Conservation (phyloP, 768 basidiomycete species). For the Psilocybe sp. region DNA sequence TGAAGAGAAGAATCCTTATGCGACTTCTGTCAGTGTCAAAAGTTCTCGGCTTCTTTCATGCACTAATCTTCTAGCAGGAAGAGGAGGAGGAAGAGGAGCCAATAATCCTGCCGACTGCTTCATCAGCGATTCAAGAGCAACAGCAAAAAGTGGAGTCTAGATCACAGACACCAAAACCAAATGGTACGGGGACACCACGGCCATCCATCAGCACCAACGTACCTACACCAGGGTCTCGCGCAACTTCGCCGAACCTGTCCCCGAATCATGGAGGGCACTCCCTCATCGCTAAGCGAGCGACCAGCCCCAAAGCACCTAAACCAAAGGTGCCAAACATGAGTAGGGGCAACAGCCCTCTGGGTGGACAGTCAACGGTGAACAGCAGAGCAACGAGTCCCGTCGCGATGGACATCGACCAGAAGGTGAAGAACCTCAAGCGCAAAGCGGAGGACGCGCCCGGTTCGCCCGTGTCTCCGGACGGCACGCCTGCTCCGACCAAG, state of each 20-base stretch:
- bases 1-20: constrained; percentile 82
- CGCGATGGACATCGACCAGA: constrained; percentile 15
- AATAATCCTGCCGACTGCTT: constrained; percentile 26
- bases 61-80: constrained; percentile 34
- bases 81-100: constrained; percentile 75
- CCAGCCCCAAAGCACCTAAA: constrained; percentile 74
- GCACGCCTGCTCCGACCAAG: constrained; percentile 21
- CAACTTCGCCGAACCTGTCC: constrained; percentile 55
- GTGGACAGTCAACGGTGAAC: constrained; percentile 48
- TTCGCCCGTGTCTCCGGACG: constrained; percentile 28
- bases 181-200: constrained; percentile 20
- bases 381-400: constrained; percentile 46
- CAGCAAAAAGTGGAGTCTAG: constrained; percentile 46
- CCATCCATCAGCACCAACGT: constrained; percentile 19
- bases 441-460: constrained; percentile 42
- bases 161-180: constrained; percentile 41
- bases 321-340: constrained; percentile 42
- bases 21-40: constrained; percentile 57
- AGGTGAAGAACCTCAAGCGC: constrained; percentile 36
- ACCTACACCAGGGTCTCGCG: constrained; percentile 43
- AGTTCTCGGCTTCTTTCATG: not conserved
- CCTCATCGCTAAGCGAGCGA: constrained; percentile 79
- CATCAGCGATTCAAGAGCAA: constrained; percentile 45
- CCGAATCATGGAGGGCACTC: constrained; percentile 72
- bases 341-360: constrained; percentile 60